Conservation (phyloP, 2,329 filamentous ascomycete genomes). For the Phaeosphaeria sp. region DNA sequence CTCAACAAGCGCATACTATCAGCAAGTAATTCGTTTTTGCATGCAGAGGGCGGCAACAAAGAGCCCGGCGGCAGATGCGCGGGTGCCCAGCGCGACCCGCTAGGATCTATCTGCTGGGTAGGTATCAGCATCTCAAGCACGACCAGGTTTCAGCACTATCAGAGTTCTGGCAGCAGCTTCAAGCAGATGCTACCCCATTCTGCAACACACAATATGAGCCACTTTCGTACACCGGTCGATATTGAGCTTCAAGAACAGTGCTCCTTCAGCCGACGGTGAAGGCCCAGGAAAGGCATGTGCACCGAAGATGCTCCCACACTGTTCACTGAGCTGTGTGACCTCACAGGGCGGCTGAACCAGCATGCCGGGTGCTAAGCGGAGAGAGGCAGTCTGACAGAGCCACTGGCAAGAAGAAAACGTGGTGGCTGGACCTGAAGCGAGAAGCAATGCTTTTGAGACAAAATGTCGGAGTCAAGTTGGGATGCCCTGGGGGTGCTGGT, state of each 20-base stretch:
- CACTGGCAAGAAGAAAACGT: constrained; percentile 1
- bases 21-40: neutral
- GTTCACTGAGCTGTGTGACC: constrained; percentile 16
- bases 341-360: constrained; percentile 20
- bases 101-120: neutral
- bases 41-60: neutral
- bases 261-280: constrained; percentile 17
- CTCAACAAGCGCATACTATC: neutral
- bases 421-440: neutral
- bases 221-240: neutral
- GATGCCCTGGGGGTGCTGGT: neutral
- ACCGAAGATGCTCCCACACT: constrained; percentile 17
- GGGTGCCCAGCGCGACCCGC: neutral
- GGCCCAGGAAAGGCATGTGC: constrained; percentile 14
- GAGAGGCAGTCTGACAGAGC: constrained; percentile 2
- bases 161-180: neutral
- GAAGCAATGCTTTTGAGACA: neutral
- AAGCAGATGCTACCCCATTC: neutral
- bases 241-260: neutral
- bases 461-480: neutral
- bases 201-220: neutral
- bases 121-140: neutral
- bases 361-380: constrained; percentile 12
- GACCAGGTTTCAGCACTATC: neutral
- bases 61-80: neutral